Evolutionary conservation across 805 yeast species (phyloP).

Genomic region (Ogataea nitratoaversa): DNA sequence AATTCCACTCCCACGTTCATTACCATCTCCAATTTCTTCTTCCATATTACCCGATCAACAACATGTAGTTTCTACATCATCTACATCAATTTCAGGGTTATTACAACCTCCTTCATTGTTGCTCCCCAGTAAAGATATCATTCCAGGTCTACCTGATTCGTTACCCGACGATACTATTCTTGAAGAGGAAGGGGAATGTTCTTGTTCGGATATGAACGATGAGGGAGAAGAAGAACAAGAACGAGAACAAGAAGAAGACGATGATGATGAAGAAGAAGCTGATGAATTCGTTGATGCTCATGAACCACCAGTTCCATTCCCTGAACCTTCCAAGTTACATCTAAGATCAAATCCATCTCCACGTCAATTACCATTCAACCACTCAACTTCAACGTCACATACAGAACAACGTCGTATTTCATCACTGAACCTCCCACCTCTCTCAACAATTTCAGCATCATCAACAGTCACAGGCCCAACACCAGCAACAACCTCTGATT

Average conservation of each 20-base stretch:
- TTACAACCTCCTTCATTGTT: not conserved
- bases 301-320: slow-evolving; percentile 18
- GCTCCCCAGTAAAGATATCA: not conserved
- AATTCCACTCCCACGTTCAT: not conserved
- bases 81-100: not conserved
- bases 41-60: not conserved
- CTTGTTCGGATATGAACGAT: not conserved
- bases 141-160: not conserved
- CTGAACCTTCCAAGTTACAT: slow-evolving; percentile 6
- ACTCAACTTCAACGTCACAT: too few species aligned
- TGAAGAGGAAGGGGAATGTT: slow-evolving; percentile 14
- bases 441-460: not conserved
- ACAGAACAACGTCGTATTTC: slow-evolving; percentile 9
- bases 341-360: slow-evolving; percentile 1
- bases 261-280: slow-evolving; percentile 9
- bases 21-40: not conserved
- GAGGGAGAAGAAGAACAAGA: slow-evolving; percentile 4
- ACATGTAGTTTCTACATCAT: not conserved
- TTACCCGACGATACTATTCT: slow-evolving; percentile 9
- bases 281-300: slow-evolving; percentile 26
- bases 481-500: slow-evolving; percentile 1
- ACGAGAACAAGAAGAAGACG: not conserved
- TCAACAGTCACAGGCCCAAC: not conserved
- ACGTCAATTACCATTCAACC: not conserved
- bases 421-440: slow-evolving; percentile 10